Evolutionary conservation across 140 eudicot species (phyloP).

Genomic region (Anethum foeniculum): DNA sequence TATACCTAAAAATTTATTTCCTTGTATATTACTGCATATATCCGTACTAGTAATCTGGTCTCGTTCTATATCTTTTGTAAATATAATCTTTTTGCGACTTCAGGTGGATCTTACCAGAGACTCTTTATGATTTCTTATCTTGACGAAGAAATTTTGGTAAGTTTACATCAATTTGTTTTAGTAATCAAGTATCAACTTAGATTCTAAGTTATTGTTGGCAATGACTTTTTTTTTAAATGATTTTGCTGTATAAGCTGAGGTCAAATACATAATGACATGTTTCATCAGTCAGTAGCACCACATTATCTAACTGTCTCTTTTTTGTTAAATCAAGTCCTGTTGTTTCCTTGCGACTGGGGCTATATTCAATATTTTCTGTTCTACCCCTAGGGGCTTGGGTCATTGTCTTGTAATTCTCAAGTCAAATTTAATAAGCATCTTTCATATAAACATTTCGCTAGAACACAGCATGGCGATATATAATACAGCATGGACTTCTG

Average conservation of each 20-base stretch:
- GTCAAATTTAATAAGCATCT: neutral
- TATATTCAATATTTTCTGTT: neutral
- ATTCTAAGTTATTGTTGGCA: neutral
- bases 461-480: neutral
- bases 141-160: slow-evolving; percentile 87
- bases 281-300: slow-evolving; percentile 2
- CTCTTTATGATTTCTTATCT: slow-evolving; percentile 86
- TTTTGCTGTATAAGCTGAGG: neutral
- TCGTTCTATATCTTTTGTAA: neutral
- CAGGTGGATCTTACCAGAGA: slow-evolving; percentile 69
- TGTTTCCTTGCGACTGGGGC: neutral
- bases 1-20: neutral
- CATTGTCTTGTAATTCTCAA: neutral
- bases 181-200: neutral
- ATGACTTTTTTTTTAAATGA: neutral
- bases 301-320: neutral
- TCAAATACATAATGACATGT: neutral
- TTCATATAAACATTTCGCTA: neutral
- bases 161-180: slow-evolving; percentile 1
- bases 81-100: slow-evolving; percentile 5
- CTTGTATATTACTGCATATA: neutral
- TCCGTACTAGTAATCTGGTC: neutral
- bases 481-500: neutral
- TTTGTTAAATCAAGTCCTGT: neutral
- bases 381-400: neutral